Evolutionary conservation across 108 stramenopile species (phyloP), one percentile per base, ranked within the genome.

Genomic region (Discostella stelligeroides): DNA sequence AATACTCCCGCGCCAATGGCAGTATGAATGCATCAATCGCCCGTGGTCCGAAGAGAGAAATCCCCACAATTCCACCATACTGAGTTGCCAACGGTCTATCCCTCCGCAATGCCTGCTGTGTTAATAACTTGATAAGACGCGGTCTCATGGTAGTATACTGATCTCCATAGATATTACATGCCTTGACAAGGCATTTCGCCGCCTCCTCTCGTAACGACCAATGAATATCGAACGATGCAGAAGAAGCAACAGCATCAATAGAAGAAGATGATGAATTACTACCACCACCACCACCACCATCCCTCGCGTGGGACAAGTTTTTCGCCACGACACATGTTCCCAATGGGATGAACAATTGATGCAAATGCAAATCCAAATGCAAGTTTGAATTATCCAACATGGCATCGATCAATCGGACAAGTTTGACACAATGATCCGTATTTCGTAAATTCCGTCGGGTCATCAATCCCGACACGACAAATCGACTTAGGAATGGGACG

Each of bases 281-380:
- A n/a, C n/a, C n/a, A n/a, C n/a, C n/a, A n/a, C n/a, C n/a, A n/a
- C n/a, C n/a, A n/a, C n/a, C n/a, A n/a, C n/a, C n/a, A n/a, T n/a
- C n/a, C n/a, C n/a, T n/a, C n/a, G n/a, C n/a, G n/a, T n/a, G n/a
- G n/a, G 87, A 82, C 0, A 92, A 60, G n/a, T 76, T 81, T 59
- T 89, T 82, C 1, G 93, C 89, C n/a, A 95, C 94, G 43, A 92
- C 75, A 47, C 86, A 87, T 13, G 91, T 92, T 55, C 91, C 70
- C 12, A 95, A 73, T 3, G 88, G 84, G 24, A 87, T 87, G 53
- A 95, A 66, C 46, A 95, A 61, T 82, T 95, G 89, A 66, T 95
- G 90, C 27, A 95, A 74, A 58, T 94, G 86, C 57, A 91, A 70
- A 80, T 94, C 93, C 61, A 94, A 63, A 80, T 94, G 93, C 71